Evolutionary conservation across 2,329 filamentous ascomycete species (phyloP), one percentile per base, ranked within the genome.

Genomic region (Periconia sp.): DNA sequence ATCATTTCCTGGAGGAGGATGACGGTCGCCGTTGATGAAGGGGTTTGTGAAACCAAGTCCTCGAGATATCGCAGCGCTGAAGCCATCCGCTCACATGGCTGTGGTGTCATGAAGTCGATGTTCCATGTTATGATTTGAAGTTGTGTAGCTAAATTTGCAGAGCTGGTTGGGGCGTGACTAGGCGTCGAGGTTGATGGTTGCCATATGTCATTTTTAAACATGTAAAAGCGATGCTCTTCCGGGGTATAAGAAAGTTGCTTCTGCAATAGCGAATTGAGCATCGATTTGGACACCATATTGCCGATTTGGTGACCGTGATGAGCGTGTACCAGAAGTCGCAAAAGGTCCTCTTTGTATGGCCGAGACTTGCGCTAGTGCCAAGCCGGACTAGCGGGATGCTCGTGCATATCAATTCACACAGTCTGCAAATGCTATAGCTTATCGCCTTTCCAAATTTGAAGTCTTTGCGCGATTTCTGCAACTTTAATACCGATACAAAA

Each of bases 1-100:
- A 70, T 61, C 66, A 79, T 81, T 56, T 82, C 79, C 43, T 81
- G 77, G 3, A 82, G 62, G 59, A 76, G 74, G 45, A 82, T 71
- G 11, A 80, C 59, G 3, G 59, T 45, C 0, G 73, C 63, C 9
- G 48, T 51, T 4, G 52, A 46, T 6, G 43, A 23, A 9, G 50
- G 47, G 15, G 55, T 46, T 4, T 18, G 25, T 18, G 35, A 23
- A 5, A 70, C 40, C 7, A 69, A 53, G 1, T 39, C 31, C 21
- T 67, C 34, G 9, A 77, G 66, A 49, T 76, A 63, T 8, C 42
- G 36, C 1, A 77, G 49, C 1, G 72, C 75, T 2, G 63, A 55
- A 1, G 46, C 40, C 71, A 77, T 76, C n/a, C 75, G 67, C 5
- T 68, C 59, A 3, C 57, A 40, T 1, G 65, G 50, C 39, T 57